Evolutionary conservation across 2,329 filamentous ascomycete genomes (phyloP), one percentile per base, ranked within the genome.

Genomic region (Bipolaris bicolor): DNA sequence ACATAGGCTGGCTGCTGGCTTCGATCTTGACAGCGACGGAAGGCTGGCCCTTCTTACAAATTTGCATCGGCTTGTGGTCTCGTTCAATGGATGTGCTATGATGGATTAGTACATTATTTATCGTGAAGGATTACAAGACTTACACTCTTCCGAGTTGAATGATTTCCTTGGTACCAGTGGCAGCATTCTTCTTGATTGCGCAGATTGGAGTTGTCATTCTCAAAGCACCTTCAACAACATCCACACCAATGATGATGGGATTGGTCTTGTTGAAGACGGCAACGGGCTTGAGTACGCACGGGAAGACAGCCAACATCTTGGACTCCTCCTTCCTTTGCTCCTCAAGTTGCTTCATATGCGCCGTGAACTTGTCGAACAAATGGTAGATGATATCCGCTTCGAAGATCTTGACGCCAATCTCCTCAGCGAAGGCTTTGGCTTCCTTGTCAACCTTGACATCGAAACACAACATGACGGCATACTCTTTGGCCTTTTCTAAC

Each of bases 371-470:
- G 78, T 99, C 96, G 77, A 99, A 99, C 56, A 99, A 83, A 78
- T 99, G 95, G 79, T 99, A 99, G 73, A 99, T 99, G 70, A 99
- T 99, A 78, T 99, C 94, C 2, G 96, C 95, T 3, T 92, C 96
- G 82, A 99, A 99, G 70, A 99, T 91, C 83, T 96, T 98, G 80
- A 99, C 91, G 49, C 92, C 92, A 61, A 96, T 88, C 55, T 98
- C 92, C 16, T 97, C 92, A 10, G 95, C 95, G 70, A 98, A 96
- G 9, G 86, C 84, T 65, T 90, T 88, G 0, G 95, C 95, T 75
- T 99, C 95, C 78, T 97, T 98, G 80, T 99, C 95, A 15, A 99
- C 91, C 82, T 97, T 98, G 80, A 99, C 95, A 77, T 99, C 96
- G 84, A 99, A 99, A 78, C 95, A 98, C 49, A 99, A 88, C 95